Evolutionary conservation across 202 grass and related monocot species (phyloP), one percentile per base, ranked within the genome.

Genomic region (Hordeum pubiflorum): DNA sequence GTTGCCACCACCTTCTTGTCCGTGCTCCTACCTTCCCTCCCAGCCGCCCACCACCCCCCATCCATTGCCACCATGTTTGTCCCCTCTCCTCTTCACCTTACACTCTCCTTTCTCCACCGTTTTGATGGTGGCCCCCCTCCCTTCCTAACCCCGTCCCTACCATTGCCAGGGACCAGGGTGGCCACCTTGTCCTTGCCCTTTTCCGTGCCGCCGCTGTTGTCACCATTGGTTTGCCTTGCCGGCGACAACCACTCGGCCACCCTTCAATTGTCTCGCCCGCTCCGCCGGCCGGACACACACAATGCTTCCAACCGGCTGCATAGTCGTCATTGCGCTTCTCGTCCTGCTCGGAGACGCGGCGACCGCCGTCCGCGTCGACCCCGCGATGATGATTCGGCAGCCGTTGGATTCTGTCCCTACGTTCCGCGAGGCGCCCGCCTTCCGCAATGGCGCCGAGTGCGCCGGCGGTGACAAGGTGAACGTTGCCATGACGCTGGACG

Each of bases 401-500:
- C 69, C 87, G 15, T 60, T 78, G 0, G 57, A 54, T 5, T 77
- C 74, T 0, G 39, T 82, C 27, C 83, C 69, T 0, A 81, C 82
- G 4, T 94, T 91, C 62, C 50, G 74, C 11, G 91, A 94, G 74
- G 92, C 92, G 0, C 92, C 89, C 2, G 86, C 89, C 40, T 91
- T 91, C 82, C 84, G 87, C 9, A 94, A 92, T n/a, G 79, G 89
- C 10, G 81, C 75, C 4, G 89, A 91, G 64, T 94, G 92, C 68
- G 54, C 41, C 0, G 63, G 20, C 60, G 32, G 84, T 4, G 68
- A 50, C 14, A 72, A 52, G 27, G 90, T 94, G 48, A 85, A 94
- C 86, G 90, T 94, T n/a, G 80, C 92, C 61, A 94, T 94, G 92
- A 94, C 88, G 56, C 78, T 94, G 58, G 89, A 92, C 66, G 89